Evolutionary conservation across 2,329 filamentous ascomycete genomes (phyloP).

Genomic region (Epichloe gansuensis): DNA sequence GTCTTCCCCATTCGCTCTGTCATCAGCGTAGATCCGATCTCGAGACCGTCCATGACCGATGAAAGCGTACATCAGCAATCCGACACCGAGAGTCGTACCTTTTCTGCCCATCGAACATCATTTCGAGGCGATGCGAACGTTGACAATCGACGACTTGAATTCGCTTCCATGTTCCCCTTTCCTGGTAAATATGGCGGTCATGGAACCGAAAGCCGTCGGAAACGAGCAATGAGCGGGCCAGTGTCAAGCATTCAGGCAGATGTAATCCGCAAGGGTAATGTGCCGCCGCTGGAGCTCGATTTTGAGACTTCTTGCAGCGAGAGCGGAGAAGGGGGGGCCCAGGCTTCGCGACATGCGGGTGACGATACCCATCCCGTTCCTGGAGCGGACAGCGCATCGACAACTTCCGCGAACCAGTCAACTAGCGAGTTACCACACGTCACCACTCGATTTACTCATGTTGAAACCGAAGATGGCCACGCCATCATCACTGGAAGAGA

Average conservation of each 20-base stretch:
- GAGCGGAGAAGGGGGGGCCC: slow-evolving; percentile 13
- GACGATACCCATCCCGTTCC: background rate
- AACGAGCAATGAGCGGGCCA: slow-evolving; percentile 24
- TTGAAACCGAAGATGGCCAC: slow-evolving; percentile 65
- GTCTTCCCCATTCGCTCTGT: slow-evolving; percentile 78
- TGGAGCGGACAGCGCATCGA: slow-evolving; percentile 7
- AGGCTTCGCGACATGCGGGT: background rate
- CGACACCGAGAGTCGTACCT: slow-evolving; percentile 19
- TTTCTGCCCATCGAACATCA: slow-evolving; percentile 17
- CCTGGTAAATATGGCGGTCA: background rate
- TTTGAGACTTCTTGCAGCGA: slow-evolving; percentile 20
- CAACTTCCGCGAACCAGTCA: slow-evolving; percentile 12
- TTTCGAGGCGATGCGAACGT: slow-evolving; percentile 17
- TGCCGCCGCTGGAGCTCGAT: slow-evolving; percentile 21
- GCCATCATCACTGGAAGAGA: slow-evolving; percentile 70
- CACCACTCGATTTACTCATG: slow-evolving; percentile 66
- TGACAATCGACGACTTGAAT: slow-evolving; percentile 17
- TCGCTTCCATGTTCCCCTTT: slow-evolving; percentile 13
- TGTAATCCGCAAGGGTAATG: slow-evolving; percentile 25
- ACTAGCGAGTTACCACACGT: slow-evolving; percentile 35
- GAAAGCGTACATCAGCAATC: slow-evolving; percentile 25
- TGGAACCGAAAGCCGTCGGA: slow-evolving; percentile 14
- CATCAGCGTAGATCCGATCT: slow-evolving; percentile 52
- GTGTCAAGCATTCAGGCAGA: slow-evolving; percentile 34
- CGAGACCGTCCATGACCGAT: slow-evolving; percentile 25